phyloP scores from a whole-genome alignment of 495 filamentous ascomycete species.

The Annulohypoxylon bovei region DNA sequence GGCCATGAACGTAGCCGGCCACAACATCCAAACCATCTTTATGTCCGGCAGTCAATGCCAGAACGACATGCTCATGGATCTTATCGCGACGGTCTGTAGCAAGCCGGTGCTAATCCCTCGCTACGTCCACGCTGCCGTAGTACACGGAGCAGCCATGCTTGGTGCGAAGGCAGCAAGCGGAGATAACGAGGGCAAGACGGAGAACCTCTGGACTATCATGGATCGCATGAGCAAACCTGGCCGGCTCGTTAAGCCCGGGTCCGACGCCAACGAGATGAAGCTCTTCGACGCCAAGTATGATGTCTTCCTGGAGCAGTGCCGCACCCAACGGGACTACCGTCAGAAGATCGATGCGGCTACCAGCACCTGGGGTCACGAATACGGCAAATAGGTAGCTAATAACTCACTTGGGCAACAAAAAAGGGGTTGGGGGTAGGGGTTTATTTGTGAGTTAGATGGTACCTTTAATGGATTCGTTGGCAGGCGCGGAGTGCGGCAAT shows the following conservation, averaged over 20 bases:
- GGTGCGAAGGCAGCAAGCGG: slow-evolving; percentile 92
- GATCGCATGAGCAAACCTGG: slow-evolving; percentile 95
- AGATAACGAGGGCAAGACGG: slow-evolving; percentile 77
- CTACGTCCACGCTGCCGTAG: slow-evolving; percentile 95
- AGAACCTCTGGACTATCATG: slow-evolving; percentile 95
- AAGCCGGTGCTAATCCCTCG: slow-evolving; percentile 92
- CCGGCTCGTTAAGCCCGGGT: slow-evolving; percentile 77
- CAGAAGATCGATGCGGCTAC: slow-evolving; percentile 71
- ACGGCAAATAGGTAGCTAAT: slow-evolving; percentile 17
- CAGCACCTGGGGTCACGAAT: slow-evolving; percentile 55
- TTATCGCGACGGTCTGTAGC: slow-evolving; percentile 88
- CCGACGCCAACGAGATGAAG: slow-evolving; percentile 75
- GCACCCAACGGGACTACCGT: slow-evolving; percentile 78
- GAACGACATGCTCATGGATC: slow-evolving; percentile 87
- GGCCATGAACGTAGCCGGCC: slow-evolving; percentile 86
- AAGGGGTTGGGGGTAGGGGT: slow-evolving; percentile 4
- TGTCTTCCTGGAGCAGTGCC: slow-evolving; percentile 81
- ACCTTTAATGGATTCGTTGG: slow-evolving; percentile 2
- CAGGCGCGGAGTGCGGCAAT: slow-evolving; percentile 7
- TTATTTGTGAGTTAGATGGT: background rate
- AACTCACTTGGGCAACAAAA: background rate
- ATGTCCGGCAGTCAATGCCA: slow-evolving; percentile 98
- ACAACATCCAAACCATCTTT: slow-evolving; percentile 89
- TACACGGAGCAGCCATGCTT: slow-evolving; percentile 95
- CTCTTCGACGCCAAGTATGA: slow-evolving; percentile 86